Evolutionary conservation across 2,329 filamentous ascomycete species (phyloP), one percentile per base, ranked within the genome.

Genomic region (Cercospora nicotianae): DNA sequence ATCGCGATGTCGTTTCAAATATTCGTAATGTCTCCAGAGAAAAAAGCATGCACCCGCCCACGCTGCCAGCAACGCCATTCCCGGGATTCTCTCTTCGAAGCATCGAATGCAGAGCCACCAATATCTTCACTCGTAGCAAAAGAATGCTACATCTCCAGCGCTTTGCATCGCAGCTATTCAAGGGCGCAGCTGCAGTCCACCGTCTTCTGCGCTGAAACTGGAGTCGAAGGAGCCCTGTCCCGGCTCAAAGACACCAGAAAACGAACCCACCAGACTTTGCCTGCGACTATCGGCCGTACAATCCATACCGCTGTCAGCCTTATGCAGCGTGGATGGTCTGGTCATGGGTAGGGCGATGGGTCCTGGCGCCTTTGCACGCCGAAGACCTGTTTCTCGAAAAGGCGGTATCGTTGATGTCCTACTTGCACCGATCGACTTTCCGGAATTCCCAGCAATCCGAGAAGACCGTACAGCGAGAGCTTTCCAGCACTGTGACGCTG

Each of bases 401-500:
- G 53, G 30, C 16, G 53, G 26, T 28, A 18, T 30, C 13, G 26
- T 30, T n/a, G 30, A 23, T n/a, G 23, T 33, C 9, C 16, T 20
- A n/a, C 53, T 58, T 30, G 26, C 23, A 30, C 23, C 33, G 10
- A 61, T 39, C 23, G 36, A 42, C 20, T 42, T 48, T 16, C 26
- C 42, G 8, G 36, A 12, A 26, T 62, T 30, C 12, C 36, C 36
- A 12, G 39, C 13, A 18, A 45, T 31, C 13, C 23, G 20, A 18
- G 33, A 18, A 13, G 64, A 61, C 30, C 58, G 30, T 18, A 67
- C 64, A 12, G 67, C 51, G 8, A 72, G 60, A 12, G 68, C 69
- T 39, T 67, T 64, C 67, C 67, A 70, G 48, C 70, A 70, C 36
- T 69, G 66, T 10, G 57, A 55, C 5, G 70, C 71, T 6, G 66